Evolutionary conservation across 768 basidiomycete species (phyloP), one percentile per base, ranked within the genome.

Genomic region (Termitomyces sp.): DNA sequence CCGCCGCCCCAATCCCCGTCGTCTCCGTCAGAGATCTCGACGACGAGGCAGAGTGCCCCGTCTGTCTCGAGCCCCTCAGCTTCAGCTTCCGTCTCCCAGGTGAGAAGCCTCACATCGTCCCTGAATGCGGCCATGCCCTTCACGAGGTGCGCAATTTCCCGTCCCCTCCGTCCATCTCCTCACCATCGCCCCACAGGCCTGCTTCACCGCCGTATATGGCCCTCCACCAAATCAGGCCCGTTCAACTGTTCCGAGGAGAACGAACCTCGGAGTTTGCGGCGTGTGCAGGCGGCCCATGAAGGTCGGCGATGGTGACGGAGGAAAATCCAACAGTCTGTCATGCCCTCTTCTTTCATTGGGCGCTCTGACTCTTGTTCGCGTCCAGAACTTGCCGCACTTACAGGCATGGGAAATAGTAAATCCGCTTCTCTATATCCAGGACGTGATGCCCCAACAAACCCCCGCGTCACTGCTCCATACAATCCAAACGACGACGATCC

Each of bases 221-320:
- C 92, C 92, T 5, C 87, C 89, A 12, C 85, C 87, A 15, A 80
- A 70, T 58, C 80, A 81, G 64, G 77, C 75, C 34, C 82, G 75
- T 64, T 73, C 79, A 51, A 69, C 84, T 52, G 70, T 83, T 7
- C 79, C 88, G 28, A 77, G 84, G 70, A 85, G 90, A 73, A 77
- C 90, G 47, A 88, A 92, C 68, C 76, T 97, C 24, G 97, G 97
- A 20, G 92, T 99, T 18, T 99, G 97, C 64, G 97, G 97, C 39
- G 94, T 98, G 2, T 99, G 97, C 69, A 81, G 97, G 64, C 82
- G 94, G 33, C 94, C 94, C 18, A 98, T 99, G 97, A 94, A 94
- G 68, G 81, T 99, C 16, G 89, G 88, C 24, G 94, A 96, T 57
- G 89, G 90, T 26, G 91, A 92, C 65, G 82, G 84, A 10, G 85